Percentiles rank a stretch among this genome's conserved stretches.
phyloP scores from a whole-genome alignment of 768 basidiomycete species.

The Cubamyces sp. region DNA sequence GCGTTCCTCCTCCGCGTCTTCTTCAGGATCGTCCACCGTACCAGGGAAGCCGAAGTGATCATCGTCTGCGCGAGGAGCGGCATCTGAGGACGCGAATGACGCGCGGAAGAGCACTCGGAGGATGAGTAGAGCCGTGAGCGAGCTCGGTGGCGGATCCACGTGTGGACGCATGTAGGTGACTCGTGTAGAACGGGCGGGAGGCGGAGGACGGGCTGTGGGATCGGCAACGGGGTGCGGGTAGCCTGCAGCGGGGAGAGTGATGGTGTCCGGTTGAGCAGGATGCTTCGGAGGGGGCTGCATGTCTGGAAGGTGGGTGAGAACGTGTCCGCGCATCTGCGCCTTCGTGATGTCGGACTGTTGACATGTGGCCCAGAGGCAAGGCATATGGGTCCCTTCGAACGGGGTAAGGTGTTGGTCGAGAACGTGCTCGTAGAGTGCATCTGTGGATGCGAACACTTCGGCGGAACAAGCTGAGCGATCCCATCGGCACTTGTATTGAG shows the following conservation, averaged over 20 bases:
- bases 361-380: constrained; percentile 80
- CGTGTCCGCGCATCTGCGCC: constrained; percentile 61
- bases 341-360: constrained; percentile 49
- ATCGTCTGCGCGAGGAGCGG: constrained; percentile 69
- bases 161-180: constrained; percentile 63
- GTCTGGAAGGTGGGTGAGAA: constrained; percentile 77
- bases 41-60: constrained; percentile 94
- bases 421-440: constrained; percentile 77
- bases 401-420: constrained; percentile 56
- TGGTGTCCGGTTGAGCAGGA: constrained; percentile 72
- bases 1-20: constrained; percentile 61
- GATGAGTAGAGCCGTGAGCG: constrained; percentile 80
- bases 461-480: constrained; percentile 58
- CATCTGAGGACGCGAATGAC: constrained; percentile 73
- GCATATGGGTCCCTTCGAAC: constrained; percentile 46
- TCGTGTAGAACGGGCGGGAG: constrained; percentile 68
- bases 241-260: constrained; percentile 63
- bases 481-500: constrained; percentile 82
- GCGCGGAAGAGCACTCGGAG: constrained; percentile 83
- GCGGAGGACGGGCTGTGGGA: constrained; percentile 70
- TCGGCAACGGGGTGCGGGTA: constrained; percentile 59
- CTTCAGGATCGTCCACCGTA: constrained; percentile 60
- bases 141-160: constrained; percentile 68
- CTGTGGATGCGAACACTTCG: constrained; percentile 51
- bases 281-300: constrained; percentile 58